Evolutionary conservation across 805 yeast species (phyloP), one percentile per base, ranked within the genome.

Genomic region (Sugiyamaella lignohabitans): DNA sequence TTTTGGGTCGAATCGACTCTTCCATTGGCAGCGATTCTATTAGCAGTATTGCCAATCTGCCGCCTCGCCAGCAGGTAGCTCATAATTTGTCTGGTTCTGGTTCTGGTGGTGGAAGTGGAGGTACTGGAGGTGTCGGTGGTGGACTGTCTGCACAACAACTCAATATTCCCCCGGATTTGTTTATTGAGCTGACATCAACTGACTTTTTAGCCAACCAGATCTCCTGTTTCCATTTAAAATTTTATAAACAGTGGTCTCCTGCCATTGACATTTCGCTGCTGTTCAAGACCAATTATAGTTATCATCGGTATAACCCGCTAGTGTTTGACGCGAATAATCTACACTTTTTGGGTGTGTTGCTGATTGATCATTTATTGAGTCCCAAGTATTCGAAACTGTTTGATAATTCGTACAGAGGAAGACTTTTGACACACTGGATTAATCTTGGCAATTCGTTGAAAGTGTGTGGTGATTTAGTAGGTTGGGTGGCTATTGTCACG

Each of bases 401-500:
- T 69, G 51, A 52, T 34, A 40, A 60, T 16, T 53, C 50, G 5
- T 55, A 50, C 38, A 48, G 93, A 49, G 94, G 94, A 0, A 65
- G 75, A 37, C 58, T 88, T 3, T 62, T 91, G 32, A 79, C 80
- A 40, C 82, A 79, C 59, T 91, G 98, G 98, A 84, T 89, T 38
- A 79, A 80, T 50, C 70, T 91, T 38, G 98, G 96, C 2, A 78
- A 83, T 52, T 68, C 71, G 22, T 76, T 91, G 51, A 93, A 87
- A 58, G 77, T 76, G 50, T 68, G 77, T 24, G 98, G 98, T 42
- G 95, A 91, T 61, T 87, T 87, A 89, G 89, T 88, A 0, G 82
- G 93, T 24, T 91, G 97, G 97, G 68, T 87, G 20, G 95, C 96
- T 0, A 79, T 91, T 54, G 87, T 96, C 1, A 80, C 93, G 0